Base-by-base conservation (phyloP, 495 filamentous ascomycete species). In the Cercophora samala region DNA sequence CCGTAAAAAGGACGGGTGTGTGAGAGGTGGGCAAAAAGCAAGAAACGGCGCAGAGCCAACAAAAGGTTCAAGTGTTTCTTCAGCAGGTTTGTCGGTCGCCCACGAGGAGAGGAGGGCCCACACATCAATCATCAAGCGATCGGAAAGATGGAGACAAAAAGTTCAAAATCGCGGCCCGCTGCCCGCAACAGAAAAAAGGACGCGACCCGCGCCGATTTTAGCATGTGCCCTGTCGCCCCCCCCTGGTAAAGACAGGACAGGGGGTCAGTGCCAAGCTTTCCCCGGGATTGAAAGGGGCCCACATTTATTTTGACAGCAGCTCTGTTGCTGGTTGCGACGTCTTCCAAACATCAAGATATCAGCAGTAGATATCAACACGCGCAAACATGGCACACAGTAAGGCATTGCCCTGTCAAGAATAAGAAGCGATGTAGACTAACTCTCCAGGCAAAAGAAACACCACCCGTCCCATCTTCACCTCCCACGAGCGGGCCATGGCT, bases 391-490 rank as follows among this genome's bases (percentile, higher is more conserved):
- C 85, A 4, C 85, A 87, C 63, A 87, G 85, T 87, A 83, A 69
- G 82, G 69, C n/a, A 13, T 11, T 62, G 15, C 1, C 24, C 51
- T 54, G 26, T 62, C 37, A 13, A 9, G 15, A 15, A n/a, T 9
- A 37, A 37, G 5, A 46, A 69, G 23, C 23, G 58, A 58, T 52
- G 67, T 56, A 58, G 13, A n/a, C 73, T 74, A 68, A 77, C 68
- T 51, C 29, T 51, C 32, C 70, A 90, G 87, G 88, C 77, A 97
- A 97, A 84, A 89, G 94, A 69, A 97, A 99, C 82, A 97, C 95
- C 61, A 96, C 93, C 64, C 91, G 96, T 55, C 90, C 95, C 21
- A 91, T 97, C 78, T 99, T 97, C 83, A 98, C 95, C 66, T 89
- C 93, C 60, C 88, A 97, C 79, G 95, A 99, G 80, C 90, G 95